Base-by-base conservation (phyloP, 345 rosid species). In the sweet orange (Citrus sinensis) region DNA sequence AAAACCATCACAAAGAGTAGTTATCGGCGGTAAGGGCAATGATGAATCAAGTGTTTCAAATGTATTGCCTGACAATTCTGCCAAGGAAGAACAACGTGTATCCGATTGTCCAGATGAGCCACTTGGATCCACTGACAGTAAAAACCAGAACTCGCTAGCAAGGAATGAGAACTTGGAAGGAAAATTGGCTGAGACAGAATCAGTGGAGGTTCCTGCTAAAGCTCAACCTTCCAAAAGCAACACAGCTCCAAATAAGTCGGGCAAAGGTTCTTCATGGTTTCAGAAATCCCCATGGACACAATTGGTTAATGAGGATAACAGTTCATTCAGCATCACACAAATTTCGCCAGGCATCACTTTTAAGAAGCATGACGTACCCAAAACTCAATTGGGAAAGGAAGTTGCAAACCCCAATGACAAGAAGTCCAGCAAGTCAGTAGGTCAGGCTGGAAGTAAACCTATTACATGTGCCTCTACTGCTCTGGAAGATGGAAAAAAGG, bases 211-310 rank as follows among this genome's bases (percentile, higher is more conserved):
- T 24, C 6, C 34, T 69, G 76, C 64, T 13, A 83, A 84, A 81
- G 74, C 79, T 62, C 83, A 80, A 73, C 69, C 80, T 67, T 29
- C 67, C 35, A 64, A 71, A 69, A 56, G 77, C 54, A 73, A 55
- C 70, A 67, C 74, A 67, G 71, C 83, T 73, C 74, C 73, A 49
- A 83, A 30, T 69, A 89, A 83, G 69, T 72, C 89, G 6, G 86
- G 92, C 79, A 89, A 90, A 83, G 92, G 97, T 73, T 79, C 88
- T 64, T 83, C 90, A 49, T 96, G 99, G 99, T 89, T 87, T 76
- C 90, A 94, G 71, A 85, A 87, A 71, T 89, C 88, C 40, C 86
- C 99, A 25, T 96, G 99, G 99, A 89, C 92, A 68, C 95, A 96
- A 81, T 80, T 96, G 87, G 86, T 94, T 65, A 74, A 80, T 70